These are phyloP conservation scores for Phytophthora pinifolia DNA, from an alignment of 352 stramenopile genomes.

Conservation along the genomic window DNA sequence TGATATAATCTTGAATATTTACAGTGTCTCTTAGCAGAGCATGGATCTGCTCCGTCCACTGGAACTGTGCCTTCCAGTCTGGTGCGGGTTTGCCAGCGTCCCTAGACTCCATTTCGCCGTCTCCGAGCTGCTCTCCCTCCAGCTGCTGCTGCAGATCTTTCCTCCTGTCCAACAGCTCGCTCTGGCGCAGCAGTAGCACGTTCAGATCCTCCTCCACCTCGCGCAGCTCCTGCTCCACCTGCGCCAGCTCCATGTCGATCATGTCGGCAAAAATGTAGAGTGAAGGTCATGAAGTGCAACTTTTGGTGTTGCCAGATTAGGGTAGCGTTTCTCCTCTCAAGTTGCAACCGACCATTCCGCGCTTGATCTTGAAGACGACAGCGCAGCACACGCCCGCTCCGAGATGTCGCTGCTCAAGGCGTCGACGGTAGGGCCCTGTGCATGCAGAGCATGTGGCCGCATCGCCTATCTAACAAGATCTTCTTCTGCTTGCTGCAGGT, in stretches of 20 bases:
- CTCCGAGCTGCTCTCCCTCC: constrained; percentile 8
- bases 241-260: constrained; percentile 43
- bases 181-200: constrained; percentile 49
- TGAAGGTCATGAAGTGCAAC: too few relatives aligned
- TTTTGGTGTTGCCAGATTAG: constrained; percentile 8
- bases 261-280: constrained; percentile 1
- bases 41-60: constrained; percentile 43
- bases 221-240: constrained; percentile 57
- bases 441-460: background rate
- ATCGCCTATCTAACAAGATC: constrained; percentile 3
- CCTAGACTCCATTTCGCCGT: background rate
- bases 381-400: too few relatives aligned
- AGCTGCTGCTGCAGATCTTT: constrained; percentile 41
- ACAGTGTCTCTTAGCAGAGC: constrained; percentile 33
- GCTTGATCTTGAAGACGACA: constrained; percentile 30
- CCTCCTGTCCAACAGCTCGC: constrained; percentile 51
- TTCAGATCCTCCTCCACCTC: constrained; percentile 58
- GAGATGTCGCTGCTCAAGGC: constrained; percentile 84
- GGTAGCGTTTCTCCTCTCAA: constrained; percentile 21
- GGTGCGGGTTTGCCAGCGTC: background rate
- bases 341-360: constrained; percentile 28
- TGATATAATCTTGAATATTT: background rate
- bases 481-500: constrained; percentile 43
- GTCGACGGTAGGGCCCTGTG: constrained; percentile 45
- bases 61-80: constrained; percentile 46